Base-by-base conservation (phyloP, 305 asterid species). In the Fraxinus nigra region DNA sequence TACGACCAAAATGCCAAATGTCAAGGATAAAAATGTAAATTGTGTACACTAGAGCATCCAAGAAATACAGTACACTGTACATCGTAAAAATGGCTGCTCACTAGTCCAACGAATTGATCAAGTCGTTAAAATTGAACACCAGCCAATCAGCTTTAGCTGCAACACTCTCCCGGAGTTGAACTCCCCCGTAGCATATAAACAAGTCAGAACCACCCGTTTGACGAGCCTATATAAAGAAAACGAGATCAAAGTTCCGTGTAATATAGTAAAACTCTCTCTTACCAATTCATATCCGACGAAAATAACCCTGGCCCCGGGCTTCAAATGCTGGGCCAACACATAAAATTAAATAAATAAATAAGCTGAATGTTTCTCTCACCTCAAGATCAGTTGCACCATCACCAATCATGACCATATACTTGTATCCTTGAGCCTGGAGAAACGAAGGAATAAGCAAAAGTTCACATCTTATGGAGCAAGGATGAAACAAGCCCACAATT, bases 331-430 rank as follows among this genome's bases (percentile, higher is more conserved):
- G 4, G 65, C 65, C 8, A 7, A 5, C 6, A 5, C 63, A 4
- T 5, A 75, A 38, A 26, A 75, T 38, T 4, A 24, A n/a, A 9
- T 1, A 1, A 72, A 35, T 2, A 2, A 74, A 43, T 10, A 46
- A 46, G 0, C 16, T 8, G 32, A 63, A 9, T 8, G 72, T 67
- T 63, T 75, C 69, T 82, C 89, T 88, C 26, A 96, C 99, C 95
- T 96, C 99, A 72, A 96, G 98, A 89, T 96, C 98, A 72, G 99
- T 94, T 78, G 98, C 98, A 51, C 98, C 99, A 85, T 96, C 99
- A 76, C 99, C 99, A 85, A 96, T 90, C 99, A 96, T 96, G 85
- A 94, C 97, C 74, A 96, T n/a, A 51, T 90, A 89, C 81, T 85
- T 88, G 90, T 88, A 92, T 79, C 91, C 97, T 77, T 80, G 84